These are phyloP conservation scores for Fragaria vesca DNA, from an alignment of 306 rosid genomes.

Conservation along the genomic window DNA sequence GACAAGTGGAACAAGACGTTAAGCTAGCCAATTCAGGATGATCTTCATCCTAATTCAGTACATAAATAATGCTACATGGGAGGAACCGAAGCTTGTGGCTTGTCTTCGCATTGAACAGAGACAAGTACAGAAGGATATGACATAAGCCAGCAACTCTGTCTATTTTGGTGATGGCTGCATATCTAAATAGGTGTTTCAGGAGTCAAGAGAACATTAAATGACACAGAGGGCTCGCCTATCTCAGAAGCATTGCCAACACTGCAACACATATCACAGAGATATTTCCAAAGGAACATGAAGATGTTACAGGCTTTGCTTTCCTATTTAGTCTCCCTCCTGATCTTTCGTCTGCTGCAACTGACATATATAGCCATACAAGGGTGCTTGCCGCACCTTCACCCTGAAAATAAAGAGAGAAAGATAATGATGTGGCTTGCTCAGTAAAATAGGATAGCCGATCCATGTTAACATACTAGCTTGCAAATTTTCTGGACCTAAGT, in stretches of 20 bases:
- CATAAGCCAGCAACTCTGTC: not conserved
- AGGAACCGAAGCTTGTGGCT: not conserved
- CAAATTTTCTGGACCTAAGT: not conserved
- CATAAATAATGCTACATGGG: not conserved
- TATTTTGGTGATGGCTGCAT: not conserved
- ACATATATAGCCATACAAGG: not conserved
- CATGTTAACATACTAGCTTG: no score
- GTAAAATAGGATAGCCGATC: not conserved
- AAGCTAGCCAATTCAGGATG: not conserved
- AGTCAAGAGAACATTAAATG: not conserved
- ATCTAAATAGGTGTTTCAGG: not conserved
- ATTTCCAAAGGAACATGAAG: not conserved
- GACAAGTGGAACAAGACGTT: not conserved
- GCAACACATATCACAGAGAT: not conserved
- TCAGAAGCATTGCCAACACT: not conserved
- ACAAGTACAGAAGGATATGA: not conserved
- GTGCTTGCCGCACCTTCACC: not conserved
- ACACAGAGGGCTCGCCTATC: not conserved
- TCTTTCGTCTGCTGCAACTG: not conserved
- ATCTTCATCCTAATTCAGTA: not conserved
- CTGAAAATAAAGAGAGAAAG: not conserved
- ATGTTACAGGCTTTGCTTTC: not conserved
- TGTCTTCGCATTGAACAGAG: not conserved
- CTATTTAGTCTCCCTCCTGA: not conserved
- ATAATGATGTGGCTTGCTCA: not conserved